Percentiles rank a stretch among this genome's conserved stretches.
Evolutionary conservation across 495 filamentous ascomycete species (phyloP).

Genomic region (Tuber melanosporum): DNA sequence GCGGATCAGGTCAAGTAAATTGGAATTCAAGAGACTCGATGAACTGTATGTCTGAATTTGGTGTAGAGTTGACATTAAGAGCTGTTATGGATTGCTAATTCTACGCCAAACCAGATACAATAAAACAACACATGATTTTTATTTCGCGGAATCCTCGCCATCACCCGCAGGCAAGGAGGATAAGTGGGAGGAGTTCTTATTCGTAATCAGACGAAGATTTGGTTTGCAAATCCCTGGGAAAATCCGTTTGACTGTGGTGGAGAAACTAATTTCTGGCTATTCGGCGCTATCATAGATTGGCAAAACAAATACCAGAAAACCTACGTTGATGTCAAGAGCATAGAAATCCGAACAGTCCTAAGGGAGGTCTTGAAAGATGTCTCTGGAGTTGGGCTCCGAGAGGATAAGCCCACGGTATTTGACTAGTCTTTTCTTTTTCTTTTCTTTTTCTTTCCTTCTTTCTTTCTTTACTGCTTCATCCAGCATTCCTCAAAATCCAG

Average conservation of each 20-base stretch:
- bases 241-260: not conserved
- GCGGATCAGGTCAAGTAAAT: slow-evolving; percentile 34
- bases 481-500: too few relatives aligned
- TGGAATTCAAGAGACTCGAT: slow-evolving; percentile 40
- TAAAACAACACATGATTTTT: slow-evolving; percentile 39
- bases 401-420: slow-evolving; percentile 40
- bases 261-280: not conserved
- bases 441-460: not conserved
- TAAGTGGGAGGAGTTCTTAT: slow-evolving; percentile 40
- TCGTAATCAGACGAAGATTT: slow-evolving; percentile 37
- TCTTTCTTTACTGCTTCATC: not conserved
- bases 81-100: not conserved
- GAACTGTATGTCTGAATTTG: slow-evolving; percentile 31
- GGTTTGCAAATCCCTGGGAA: slow-evolving; percentile 18
- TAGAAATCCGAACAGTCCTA: slow-evolving; percentile 29
- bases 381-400: slow-evolving; percentile 29
- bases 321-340: slow-evolving; percentile 39
- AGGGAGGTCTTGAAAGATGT: slow-evolving; percentile 37
- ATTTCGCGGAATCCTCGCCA: slow-evolving; percentile 34
- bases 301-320: slow-evolving; percentile 41
- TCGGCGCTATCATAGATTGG: slow-evolving; percentile 23
- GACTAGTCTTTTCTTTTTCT: not conserved
- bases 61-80: not conserved
- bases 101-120: slow-evolving; percentile 28
- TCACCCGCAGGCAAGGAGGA: slow-evolving; percentile 32